Conservation (phyloP, 768 basidiomycete species). For the Fistulinella prunicolor region DNA sequence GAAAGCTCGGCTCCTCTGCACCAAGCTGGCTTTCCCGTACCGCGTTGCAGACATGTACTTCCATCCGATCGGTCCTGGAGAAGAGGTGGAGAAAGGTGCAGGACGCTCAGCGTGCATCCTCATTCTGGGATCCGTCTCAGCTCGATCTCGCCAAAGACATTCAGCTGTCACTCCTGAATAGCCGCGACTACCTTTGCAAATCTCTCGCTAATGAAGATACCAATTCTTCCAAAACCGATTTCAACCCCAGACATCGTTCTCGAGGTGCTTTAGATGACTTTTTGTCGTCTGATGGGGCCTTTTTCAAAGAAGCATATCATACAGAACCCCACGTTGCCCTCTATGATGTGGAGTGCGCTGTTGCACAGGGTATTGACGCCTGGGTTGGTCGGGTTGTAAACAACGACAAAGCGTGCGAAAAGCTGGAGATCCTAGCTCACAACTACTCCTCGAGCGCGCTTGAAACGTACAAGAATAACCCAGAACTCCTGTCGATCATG, state of each 20-base stretch:
- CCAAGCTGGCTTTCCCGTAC: conserved; percentile 16
- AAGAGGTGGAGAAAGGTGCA: conserved; percentile 37
- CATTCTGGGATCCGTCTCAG: conserved; percentile 30
- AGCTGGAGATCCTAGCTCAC: conserved; percentile 22
- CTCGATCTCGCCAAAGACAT: conserved; percentile 33
- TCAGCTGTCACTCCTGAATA: conserved; percentile 32
- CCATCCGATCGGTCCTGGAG: conserved; percentile 25
- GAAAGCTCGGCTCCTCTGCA: conserved; percentile 31
- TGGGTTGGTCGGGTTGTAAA: conserved; percentile 30
- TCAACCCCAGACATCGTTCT: conserved; percentile 2
- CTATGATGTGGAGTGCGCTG: conserved; percentile 37
- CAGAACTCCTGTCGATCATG: conserved; percentile 43
- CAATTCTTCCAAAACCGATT: not conserved
- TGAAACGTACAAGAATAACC: conserved; percentile 29
- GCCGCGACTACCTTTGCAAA: conserved; percentile 28
- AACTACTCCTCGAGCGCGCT: conserved; percentile 29
- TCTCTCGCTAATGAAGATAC: conserved; percentile 6
- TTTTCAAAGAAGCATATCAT: conserved; percentile 8
- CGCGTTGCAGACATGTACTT: conserved; percentile 9
- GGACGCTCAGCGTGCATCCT: conserved; percentile 22
- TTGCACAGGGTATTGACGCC: conserved; percentile 30
- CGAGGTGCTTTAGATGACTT: conserved; percentile 19
- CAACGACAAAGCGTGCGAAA: conserved; percentile 12
- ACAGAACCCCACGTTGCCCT: conserved; percentile 22
- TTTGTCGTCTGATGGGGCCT: conserved; percentile 7